Percentiles rank a stretch among this genome's conserved stretches.
Evolutionary conservation across 768 basidiomycete species (phyloP).

Genomic region (Lactarius indigo): DNA sequence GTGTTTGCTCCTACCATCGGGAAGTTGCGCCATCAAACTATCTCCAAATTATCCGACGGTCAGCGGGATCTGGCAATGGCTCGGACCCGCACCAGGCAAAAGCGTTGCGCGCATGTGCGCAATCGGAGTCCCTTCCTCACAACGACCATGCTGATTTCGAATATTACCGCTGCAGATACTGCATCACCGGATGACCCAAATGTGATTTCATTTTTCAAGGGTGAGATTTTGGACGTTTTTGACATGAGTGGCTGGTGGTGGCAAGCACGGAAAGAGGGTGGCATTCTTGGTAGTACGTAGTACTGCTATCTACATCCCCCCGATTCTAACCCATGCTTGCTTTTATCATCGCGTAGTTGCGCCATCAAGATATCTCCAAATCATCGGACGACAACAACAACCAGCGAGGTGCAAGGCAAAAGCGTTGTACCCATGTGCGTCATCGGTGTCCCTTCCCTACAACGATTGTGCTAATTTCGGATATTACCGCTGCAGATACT

Average conservation of each 20-base stretch:
- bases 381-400: too few relatives aligned
- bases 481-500: conserved; percentile 52
- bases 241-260: conserved; percentile 62
- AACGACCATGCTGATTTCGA: background rate
- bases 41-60: too few relatives aligned
- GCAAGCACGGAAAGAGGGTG: conserved; percentile 58
- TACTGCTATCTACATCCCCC: conserved; percentile 17
- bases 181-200: conserved; percentile 93
- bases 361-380: too few relatives aligned
- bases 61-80: too few relatives aligned
- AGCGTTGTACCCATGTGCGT: conserved; percentile 81
- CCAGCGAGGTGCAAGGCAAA: conserved; percentile 63
- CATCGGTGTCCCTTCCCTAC: conserved; percentile 2
- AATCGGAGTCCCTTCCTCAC: too few relatives aligned
- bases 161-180: conserved; percentile 55
- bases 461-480: background rate
- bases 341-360: too few relatives aligned
- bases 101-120: too few relatives aligned
- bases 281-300: conserved; percentile 69
- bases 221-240: conserved; percentile 86
- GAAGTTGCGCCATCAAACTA: too few relatives aligned
- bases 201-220: conserved; percentile 91
- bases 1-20: too few relatives aligned
- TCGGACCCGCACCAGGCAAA: too few relatives aligned
- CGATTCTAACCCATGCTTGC: too few relatives aligned